A percentile compares a stretch with the other conserved stretches of the same genome.
phyloP scores from a whole-genome alignment of 306 rosid species.

The Cicer cuneatum region DNA sequence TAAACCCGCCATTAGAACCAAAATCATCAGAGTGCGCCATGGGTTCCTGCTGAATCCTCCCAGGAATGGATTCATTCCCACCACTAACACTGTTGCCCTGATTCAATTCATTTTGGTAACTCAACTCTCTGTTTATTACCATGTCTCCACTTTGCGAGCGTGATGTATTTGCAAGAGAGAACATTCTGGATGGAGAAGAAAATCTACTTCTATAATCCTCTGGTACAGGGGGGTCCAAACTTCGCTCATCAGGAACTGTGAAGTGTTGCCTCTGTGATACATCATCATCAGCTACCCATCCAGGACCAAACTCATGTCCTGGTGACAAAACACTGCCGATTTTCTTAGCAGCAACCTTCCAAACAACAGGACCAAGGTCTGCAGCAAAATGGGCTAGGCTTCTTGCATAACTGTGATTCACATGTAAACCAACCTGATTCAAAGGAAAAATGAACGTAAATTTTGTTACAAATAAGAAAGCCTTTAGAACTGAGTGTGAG shows the following conservation, averaged over 20 bases:
- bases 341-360: conserved; percentile 83
- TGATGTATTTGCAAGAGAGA: conserved; percentile 49
- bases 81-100: conserved; percentile 44
- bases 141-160: conserved; percentile 55
- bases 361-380: conserved; percentile 82
- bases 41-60: conserved; percentile 55
- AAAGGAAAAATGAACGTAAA: conserved; percentile 2
- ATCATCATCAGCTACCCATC: conserved; percentile 65
- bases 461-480: conserved; percentile 17
- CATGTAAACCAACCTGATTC: conserved; percentile 74
- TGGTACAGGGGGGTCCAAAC: conserved; percentile 41
- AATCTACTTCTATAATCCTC: conserved; percentile 51
- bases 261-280: conserved; percentile 46
- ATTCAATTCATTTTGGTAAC: conserved; percentile 54
- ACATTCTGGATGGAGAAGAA: conserved; percentile 52
- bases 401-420: conserved; percentile 78
- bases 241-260: conserved; percentile 49
- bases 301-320: conserved; percentile 69
- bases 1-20: conserved; percentile 46
- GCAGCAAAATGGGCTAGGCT: conserved; percentile 84
- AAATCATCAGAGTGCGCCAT: conserved; percentile 46
- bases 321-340: conserved; percentile 67
- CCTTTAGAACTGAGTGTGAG: conserved; percentile 1
- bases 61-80: conserved; percentile 47
- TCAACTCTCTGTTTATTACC: conserved; percentile 48